A percentile compares a stretch with the other conserved stretches of the same genome.
Evolutionary conservation across 225 moss, liverwort and hornwort species (phyloP).

Genomic region (Rhytidiadelphus loreus): DNA sequence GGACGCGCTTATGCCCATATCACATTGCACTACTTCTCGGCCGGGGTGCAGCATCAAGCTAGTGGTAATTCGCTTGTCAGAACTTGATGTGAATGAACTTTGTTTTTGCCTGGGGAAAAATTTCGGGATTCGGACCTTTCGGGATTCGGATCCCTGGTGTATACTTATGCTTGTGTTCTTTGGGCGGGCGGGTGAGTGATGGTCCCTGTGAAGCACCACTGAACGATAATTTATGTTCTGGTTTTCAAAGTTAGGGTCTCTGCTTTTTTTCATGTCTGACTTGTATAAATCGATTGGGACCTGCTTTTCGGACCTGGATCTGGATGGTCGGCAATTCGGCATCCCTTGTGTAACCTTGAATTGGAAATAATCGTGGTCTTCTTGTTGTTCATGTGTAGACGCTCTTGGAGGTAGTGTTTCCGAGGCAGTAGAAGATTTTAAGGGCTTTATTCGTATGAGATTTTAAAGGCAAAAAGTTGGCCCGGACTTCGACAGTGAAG

Average conservation of each 20-base stretch:
- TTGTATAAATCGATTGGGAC: neutral
- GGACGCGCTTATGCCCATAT: neutral
- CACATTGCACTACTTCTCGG: neutral
- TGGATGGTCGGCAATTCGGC: neutral
- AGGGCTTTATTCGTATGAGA: constrained; percentile 54
- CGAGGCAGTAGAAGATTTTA: constrained; percentile 48
- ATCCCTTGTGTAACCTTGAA: neutral
- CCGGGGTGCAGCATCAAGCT: neutral
- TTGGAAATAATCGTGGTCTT: neutral
- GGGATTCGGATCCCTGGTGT: neutral
- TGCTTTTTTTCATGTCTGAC: too few relatives aligned
- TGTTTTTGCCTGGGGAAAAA: neutral
- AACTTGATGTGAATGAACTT: neutral
- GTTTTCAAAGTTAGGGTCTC: neutral
- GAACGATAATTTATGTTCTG: neutral
- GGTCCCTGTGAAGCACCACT: neutral
- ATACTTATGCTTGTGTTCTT: neutral
- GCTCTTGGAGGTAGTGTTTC: constrained; percentile 54
- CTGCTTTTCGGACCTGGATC: neutral
- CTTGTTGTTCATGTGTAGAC: constrained; percentile 15
- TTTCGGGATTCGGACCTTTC: neutral
- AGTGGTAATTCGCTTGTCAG: neutral
- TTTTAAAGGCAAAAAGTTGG: constrained; percentile 37
- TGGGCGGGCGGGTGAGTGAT: neutral
- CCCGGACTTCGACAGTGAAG: constrained; percentile 38